These are phyloP conservation scores for Lineolata rhizophorae DNA, from an alignment of 495 filamentous ascomycete genomes.

Conservation along the genomic window DNA sequence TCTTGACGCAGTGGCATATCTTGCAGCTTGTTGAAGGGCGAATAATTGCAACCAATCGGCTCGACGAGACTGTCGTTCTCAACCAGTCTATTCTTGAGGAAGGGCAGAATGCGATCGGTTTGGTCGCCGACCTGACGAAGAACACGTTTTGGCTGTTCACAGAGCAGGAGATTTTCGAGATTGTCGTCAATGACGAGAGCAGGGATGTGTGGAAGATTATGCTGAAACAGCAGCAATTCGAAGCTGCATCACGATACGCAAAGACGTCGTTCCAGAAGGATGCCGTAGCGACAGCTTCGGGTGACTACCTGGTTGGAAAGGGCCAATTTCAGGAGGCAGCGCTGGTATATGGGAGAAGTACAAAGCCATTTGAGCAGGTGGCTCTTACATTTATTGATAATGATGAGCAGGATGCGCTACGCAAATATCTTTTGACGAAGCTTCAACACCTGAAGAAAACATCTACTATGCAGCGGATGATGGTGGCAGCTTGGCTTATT, in stretches of 20 bases:
- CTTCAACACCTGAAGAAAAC: constrained; percentile 62
- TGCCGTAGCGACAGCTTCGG: constrained; percentile 69
- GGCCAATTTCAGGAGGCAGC: constrained; percentile 71
- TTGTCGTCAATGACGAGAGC: constrained; percentile 74
- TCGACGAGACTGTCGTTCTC: constrained; percentile 66
- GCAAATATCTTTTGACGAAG: constrained; percentile 77
- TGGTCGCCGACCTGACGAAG: constrained; percentile 74
- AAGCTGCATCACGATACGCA: constrained; percentile 67
- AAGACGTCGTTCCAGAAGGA: constrained; percentile 53
- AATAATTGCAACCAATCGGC: constrained; percentile 61
- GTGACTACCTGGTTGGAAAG: constrained; percentile 64
- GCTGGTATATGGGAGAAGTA: constrained; percentile 77
- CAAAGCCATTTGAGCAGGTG: constrained; percentile 87
- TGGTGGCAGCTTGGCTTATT: constrained; percentile 89
- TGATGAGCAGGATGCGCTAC: constrained; percentile 71
- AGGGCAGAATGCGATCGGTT: constrained; percentile 52
- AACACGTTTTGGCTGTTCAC: constrained; percentile 97
- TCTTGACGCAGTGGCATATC: constrained; percentile 82
- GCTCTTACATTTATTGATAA: constrained; percentile 77
- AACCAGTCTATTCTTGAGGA: constrained; percentile 71
- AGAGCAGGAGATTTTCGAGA: constrained; percentile 70
- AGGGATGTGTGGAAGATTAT: constrained; percentile 88
- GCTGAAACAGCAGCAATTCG: constrained; percentile 64
- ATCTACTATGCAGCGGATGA: constrained; percentile 72
- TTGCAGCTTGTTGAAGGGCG: constrained; percentile 64